Percentiles rank a stretch among this genome's conserved stretches.
phyloP scores from a whole-genome alignment of 306 rosid genomes.

The Cicer cuneatum region DNA sequence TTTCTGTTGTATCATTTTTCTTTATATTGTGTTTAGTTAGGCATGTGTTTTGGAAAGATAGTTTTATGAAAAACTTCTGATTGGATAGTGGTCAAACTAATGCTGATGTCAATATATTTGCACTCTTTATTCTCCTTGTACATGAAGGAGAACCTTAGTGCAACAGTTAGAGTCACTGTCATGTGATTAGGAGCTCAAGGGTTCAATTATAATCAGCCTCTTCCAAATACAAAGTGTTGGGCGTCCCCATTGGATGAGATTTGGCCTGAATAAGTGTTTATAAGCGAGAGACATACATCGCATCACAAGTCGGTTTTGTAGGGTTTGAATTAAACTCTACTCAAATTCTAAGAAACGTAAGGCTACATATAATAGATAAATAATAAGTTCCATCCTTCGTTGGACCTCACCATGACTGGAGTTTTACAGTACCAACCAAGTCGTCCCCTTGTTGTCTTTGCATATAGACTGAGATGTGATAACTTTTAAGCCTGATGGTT shows the following conservation, averaged over 20 bases:
- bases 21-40: conserved; percentile 8
- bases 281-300: too few species aligned
- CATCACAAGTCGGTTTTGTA: too few species aligned
- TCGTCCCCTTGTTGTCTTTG: conserved; percentile 7
- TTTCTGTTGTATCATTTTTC: conserved; percentile 27
- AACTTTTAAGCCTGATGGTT: conserved; percentile 11
- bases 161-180: not conserved
- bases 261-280: too few species aligned
- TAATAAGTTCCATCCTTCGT: not conserved
- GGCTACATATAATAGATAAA: conserved; percentile 10
- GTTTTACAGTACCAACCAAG: not conserved
- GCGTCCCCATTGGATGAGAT: too few species aligned
- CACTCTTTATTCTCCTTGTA: conserved; percentile 5
- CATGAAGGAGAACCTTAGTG: conserved; percentile 13
- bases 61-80: conserved; percentile 14
- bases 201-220: conserved; percentile 16
- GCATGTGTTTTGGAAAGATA: conserved; percentile 5
- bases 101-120: conserved; percentile 22
- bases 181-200: conserved; percentile 1
- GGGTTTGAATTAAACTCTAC: too few species aligned
- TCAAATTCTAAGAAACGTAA: not conserved
- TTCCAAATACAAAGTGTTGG: not conserved
- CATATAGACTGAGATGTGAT: conserved; percentile 31
- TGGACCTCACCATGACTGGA: conserved; percentile 2
- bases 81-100: conserved; percentile 33